These are phyloP conservation scores for Schwanniomyces etchellsii DNA, from an alignment of 1,139 yeast genomes.

Conservation along the genomic window DNA sequence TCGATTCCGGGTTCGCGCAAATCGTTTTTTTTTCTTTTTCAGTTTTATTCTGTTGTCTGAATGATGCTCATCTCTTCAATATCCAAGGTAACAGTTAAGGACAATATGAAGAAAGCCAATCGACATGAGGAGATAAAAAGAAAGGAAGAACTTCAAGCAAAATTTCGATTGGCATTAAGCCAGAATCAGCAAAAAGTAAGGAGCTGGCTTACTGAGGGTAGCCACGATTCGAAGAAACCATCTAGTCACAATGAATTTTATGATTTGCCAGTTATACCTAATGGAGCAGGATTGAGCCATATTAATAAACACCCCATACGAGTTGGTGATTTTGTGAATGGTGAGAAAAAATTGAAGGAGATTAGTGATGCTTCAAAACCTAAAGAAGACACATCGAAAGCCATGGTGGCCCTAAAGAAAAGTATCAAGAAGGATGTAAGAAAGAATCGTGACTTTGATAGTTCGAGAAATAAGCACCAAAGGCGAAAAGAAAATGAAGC, in stretches of 20 bases:
- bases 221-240: constrained; percentile 1
- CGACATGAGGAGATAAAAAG: constrained; percentile 34
- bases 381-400: constrained; percentile 15
- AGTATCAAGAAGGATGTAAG: too few species aligned
- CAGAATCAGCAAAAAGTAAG: constrained; percentile 30
- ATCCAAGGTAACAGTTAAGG: too few species aligned
- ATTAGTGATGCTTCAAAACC: constrained; percentile 1
- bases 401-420: constrained; percentile 43
- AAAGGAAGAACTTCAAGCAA: constrained; percentile 45
- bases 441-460: too few species aligned
- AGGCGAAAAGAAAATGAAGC: constrained; percentile 27
- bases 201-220: constrained; percentile 34
- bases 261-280: constrained; percentile 39
- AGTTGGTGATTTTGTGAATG: constrained; percentile 29
- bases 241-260: constrained; percentile 18
- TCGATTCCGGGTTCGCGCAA: constrained; percentile 66
- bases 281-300: constrained; percentile 25
- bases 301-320: constrained; percentile 7
- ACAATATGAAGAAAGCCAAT: background rate
- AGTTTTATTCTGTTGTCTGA: too few species aligned
- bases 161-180: constrained; percentile 39
- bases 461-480: too few species aligned
- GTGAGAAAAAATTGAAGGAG: constrained; percentile 7
- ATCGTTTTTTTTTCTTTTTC: constrained; percentile 2
- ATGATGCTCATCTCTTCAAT: too few species aligned